These are phyloP conservation scores for Entomortierella chlamydospora DNA, from an alignment of 192 early-diverging fungal species.

Conservation along the genomic window DNA sequence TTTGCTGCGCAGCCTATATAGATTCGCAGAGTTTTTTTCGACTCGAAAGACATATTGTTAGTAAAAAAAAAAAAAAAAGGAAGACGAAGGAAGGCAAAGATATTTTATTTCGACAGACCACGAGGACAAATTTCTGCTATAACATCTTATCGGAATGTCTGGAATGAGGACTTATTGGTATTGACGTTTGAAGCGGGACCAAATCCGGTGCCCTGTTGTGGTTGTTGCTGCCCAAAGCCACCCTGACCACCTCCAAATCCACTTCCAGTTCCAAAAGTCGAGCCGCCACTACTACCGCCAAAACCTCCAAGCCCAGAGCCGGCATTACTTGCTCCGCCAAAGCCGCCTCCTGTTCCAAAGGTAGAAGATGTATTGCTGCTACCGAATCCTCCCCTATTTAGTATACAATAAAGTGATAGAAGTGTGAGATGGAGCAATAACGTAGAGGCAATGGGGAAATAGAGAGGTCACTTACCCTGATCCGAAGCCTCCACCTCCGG, in stretches of 20 bases:
- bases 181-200: not conserved
- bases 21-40: no score
- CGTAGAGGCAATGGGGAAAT: not conserved
- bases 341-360: slow-evolving; percentile 29
- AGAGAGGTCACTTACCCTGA: slow-evolving; percentile 15
- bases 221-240: not conserved
- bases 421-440: not conserved
- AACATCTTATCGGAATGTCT: not conserved
- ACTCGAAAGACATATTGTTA: no score
- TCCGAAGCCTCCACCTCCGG: slow-evolving; percentile 7
- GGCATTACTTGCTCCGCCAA: not conserved
- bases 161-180: slow-evolving; percentile 1
- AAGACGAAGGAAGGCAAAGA: no score
- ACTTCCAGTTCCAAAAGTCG: not conserved
- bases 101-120: no score
- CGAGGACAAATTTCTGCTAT: no score
- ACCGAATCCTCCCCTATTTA: slow-evolving; percentile 14
- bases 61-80: no score
- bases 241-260: not conserved
- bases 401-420: not conserved
- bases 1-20: no score
- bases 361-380: not conserved
- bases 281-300: not conserved
- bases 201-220: not conserved
- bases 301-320: slow-evolving; percentile 12